Evolutionary conservation across 2,329 filamentous ascomycete species (phyloP).

Genomic region (Colletotrichum navitas): DNA sequence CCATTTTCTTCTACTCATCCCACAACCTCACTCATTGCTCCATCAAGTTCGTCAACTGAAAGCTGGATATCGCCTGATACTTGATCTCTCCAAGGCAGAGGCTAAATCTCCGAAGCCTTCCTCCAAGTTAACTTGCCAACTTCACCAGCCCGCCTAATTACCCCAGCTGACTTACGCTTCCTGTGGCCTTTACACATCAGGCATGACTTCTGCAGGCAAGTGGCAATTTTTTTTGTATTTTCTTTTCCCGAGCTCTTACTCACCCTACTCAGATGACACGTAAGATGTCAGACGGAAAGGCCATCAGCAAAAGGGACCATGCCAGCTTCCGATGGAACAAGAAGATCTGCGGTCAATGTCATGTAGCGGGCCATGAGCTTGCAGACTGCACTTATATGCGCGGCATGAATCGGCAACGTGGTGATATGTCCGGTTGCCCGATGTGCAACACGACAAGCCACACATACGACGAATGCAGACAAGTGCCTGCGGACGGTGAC

Average conservation of each 20-base stretch:
- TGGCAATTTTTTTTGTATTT: neutral
- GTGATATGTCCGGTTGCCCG: neutral
- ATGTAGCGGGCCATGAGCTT: neutral
- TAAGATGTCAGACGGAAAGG: neutral
- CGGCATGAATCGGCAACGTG: rapidly evolving
- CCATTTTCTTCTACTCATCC: neutral
- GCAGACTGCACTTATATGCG: neutral
- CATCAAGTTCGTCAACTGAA: neutral
- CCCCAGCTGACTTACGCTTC: too few species aligned
- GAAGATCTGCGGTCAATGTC: neutral
- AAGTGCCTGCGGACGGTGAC: neutral
- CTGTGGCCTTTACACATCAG: neutral
- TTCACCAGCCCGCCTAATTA: neutral
- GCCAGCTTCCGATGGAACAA: neutral
- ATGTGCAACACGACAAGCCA: neutral
- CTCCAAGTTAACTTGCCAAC: neutral
- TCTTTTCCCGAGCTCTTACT: neutral
- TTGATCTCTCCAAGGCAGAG: neutral
- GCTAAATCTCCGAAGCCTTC: neutral
- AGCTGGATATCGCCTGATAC: rapidly evolving
- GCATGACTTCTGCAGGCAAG: neutral
- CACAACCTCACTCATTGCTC: neutral
- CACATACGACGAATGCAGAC: neutral
- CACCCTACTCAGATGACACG: neutral
- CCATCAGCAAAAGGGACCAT: neutral